Conservation (phyloP, 2,329 filamentous ascomycete genomes). For the Periconia digitata region DNA sequence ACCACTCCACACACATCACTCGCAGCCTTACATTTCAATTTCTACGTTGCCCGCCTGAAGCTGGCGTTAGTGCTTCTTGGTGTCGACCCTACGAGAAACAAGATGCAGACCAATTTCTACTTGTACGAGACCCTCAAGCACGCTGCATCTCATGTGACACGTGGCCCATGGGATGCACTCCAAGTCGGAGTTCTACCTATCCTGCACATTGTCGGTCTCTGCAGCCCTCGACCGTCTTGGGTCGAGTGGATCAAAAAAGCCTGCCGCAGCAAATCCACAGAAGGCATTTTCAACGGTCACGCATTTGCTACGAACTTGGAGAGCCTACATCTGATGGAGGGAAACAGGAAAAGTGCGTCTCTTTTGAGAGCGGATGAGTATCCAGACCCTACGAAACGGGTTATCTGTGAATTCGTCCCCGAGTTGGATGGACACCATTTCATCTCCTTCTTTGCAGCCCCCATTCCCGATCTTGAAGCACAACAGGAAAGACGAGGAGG, state of each 20-base stretch:
- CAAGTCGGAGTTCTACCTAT: background rate
- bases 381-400: background rate
- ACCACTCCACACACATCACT: background rate
- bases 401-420: background rate
- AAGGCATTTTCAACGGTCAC: background rate
- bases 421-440: background rate
- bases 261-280: background rate
- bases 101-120: background rate
- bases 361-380: background rate
- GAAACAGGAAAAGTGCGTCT: background rate
- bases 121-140: background rate
- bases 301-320: background rate
- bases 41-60: background rate
- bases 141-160: background rate
- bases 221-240: background rate
- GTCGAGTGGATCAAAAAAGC: background rate
- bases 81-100: background rate
- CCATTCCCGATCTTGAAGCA: background rate
- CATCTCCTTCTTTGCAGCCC: background rate
- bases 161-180: background rate
- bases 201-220: background rate
- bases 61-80: background rate
- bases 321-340: background rate
- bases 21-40: background rate
- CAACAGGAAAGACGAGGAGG: background rate